Base-by-base conservation (phyloP, 1,284 basidiomycete genomes). In the Puccinia hordei region DNA sequence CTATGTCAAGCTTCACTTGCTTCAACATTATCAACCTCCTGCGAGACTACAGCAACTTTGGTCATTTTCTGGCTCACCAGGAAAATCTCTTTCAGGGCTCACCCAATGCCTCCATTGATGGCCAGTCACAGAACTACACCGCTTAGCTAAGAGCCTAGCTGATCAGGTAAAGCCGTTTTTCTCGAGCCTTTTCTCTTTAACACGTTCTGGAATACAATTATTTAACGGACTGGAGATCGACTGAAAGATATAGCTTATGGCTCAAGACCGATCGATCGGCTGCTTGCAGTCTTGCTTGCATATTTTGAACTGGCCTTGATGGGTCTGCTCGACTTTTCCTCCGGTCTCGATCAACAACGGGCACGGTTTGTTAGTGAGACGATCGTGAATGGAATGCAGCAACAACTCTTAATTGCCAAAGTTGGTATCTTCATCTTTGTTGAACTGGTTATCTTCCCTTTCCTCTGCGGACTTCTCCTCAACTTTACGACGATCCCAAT, bases 361-460 rank as follows among this genome's bases (percentile, higher is more conserved):
- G 78, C 78, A 27, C 41, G 71, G 38, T 80, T 80, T 66, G 71
- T 80, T 13, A 80, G 78, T 66, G 46, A 80, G 46, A 73, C 78
- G 3, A 63, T 80, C 22, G 78, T 80, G 30, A 73, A 80, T 30
- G 78, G 78, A 10, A 73, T 80, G 57, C 55, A 57, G 27, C 78
- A 80, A 57, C 78, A 80, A 66, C 38, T 80, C 27, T 30, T 80
- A 35, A 80, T 80, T 24, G 59, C 38, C n/a, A 80, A 93, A 92
- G 92, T 94, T 73, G 91, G 92, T 1, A 88, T 91, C 55, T 96
- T 95, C 86, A 94, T 95, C 82, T 88, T 92, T 83, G 90, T 94
- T 59, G 94, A 98, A 86, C 88, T 98, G 19, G 89, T 93, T 55
- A 87, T 92, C 19, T 98, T 98, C 87, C 96, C 96, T 0, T 88